Percentiles rank a stretch among this genome's conserved stretches.
Evolutionary conservation across 1,284 basidiomycete species (phyloP).

Genomic region (Somion occarium): DNA sequence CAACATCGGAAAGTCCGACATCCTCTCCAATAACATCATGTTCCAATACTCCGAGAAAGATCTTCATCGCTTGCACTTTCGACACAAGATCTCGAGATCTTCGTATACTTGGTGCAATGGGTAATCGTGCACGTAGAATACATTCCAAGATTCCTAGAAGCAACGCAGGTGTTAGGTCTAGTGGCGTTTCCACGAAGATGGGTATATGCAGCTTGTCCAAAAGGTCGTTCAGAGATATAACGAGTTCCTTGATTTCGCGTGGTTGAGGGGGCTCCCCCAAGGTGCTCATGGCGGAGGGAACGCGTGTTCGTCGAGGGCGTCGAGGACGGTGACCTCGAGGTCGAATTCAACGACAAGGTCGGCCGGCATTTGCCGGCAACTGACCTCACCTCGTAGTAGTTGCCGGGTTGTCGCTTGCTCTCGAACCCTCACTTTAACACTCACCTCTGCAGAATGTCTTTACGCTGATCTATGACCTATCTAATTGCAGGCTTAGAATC

Average conservation of each 20-base stretch:
- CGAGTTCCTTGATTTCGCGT: constrained; percentile 16
- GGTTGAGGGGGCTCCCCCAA: not conserved
- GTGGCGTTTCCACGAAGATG: constrained; percentile 49
- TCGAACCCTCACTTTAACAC: too few species aligned
- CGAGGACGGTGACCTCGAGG: not conserved
- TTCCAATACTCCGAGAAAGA: constrained; percentile 73
- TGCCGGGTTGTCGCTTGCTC: too few species aligned
- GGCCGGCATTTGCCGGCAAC: not conserved
- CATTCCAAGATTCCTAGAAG: constrained; percentile 63
- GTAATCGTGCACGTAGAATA: constrained; percentile 44
- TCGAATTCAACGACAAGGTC: not conserved
- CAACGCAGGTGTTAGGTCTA: constrained; percentile 67
- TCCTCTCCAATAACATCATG: constrained; percentile 56
- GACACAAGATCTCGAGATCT: constrained; percentile 34
- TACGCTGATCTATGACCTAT: too few species aligned
- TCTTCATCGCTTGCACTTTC: constrained; percentile 60
- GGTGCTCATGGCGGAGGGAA: too few species aligned
- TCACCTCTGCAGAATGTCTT: too few species aligned
- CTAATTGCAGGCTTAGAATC: too few species aligned
- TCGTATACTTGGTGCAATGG: constrained; percentile 38
- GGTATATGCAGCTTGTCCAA: constrained; percentile 47
- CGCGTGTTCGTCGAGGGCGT: not conserved
- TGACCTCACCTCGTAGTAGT: not conserved
- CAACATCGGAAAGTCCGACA: constrained; percentile 57
- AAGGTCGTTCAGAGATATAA: constrained; percentile 38